Evolutionary conservation across 2,329 filamentous ascomycete species (phyloP).

Genomic region (Cladosporium sp.): DNA sequence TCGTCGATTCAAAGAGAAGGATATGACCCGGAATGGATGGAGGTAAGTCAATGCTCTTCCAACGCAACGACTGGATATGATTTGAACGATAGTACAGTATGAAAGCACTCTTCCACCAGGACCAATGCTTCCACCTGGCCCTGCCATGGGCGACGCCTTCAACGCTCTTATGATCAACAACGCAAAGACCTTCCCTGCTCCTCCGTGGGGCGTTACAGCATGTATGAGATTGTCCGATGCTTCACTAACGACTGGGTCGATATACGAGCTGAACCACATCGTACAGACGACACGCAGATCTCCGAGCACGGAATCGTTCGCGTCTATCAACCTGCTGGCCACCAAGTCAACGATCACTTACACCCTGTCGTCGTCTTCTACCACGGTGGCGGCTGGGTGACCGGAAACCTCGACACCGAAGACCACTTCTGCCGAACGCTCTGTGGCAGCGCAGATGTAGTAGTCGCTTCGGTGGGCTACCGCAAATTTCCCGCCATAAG

Average conservation of each 20-base stretch:
- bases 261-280: too few species aligned
- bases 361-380: conserved; percentile 33
- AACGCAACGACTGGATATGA: too few species aligned
- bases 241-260: too few species aligned
- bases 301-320: conserved; percentile 12
- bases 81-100: background rate
- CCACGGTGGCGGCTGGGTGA: conserved; percentile 35
- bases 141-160: background rate
- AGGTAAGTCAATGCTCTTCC: background rate
- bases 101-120: background rate
- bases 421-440: conserved; percentile 33
- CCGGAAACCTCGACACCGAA: conserved; percentile 34
- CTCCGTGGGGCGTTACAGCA: background rate
- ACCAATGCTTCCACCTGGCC: background rate
- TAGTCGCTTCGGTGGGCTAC: conserved; percentile 35
- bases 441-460: conserved; percentile 26
- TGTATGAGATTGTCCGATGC: background rate
- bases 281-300: conserved; percentile 13
- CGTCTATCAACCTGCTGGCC: conserved; percentile 16
- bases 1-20: background rate
- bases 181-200: background rate
- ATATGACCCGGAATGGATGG: conserved; percentile 6
- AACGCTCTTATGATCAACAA: conserved; percentile 4
- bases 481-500: conserved; percentile 15
- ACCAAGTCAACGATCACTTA: too few species aligned